Evolutionary conservation across 345 rosid genomes (phyloP).

Genomic region (Hibiscus tridactylites): DNA sequence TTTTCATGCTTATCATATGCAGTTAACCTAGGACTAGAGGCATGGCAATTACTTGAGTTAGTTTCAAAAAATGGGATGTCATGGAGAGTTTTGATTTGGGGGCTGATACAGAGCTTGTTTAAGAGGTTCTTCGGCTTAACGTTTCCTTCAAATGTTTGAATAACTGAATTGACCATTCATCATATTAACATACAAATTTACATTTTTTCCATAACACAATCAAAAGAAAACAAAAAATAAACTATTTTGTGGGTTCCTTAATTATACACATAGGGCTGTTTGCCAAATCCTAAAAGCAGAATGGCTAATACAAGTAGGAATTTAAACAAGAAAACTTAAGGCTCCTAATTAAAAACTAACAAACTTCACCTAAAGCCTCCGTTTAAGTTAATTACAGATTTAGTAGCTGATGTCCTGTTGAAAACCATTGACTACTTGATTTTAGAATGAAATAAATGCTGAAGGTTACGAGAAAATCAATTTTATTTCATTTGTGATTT

Average conservation of each 20-base stretch:
- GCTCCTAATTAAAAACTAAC: neutral
- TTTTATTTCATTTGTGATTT: too few relatives aligned
- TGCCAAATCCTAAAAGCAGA: neutral
- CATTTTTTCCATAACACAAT: constrained; percentile 29
- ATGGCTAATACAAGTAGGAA: neutral
- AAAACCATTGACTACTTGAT: neutral
- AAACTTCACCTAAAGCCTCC: neutral
- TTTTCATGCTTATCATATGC: too few relatives aligned
- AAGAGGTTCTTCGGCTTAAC: too few relatives aligned
- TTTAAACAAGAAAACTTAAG: neutral
- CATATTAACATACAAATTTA: too few relatives aligned
- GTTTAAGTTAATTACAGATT: neutral
- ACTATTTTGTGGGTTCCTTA: neutral
- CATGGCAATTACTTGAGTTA: too few relatives aligned
- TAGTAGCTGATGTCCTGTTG: neutral
- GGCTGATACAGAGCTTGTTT: too few relatives aligned
- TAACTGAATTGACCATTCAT: too few relatives aligned
- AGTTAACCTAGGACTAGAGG: too few relatives aligned
- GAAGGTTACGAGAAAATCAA: neutral
- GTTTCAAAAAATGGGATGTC: too few relatives aligned
- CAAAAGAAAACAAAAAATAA: neutral
- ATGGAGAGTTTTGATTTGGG: too few relatives aligned
- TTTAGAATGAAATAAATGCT: neutral
- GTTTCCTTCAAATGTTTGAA: too few relatives aligned
- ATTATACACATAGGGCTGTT: neutral